Evolutionary conservation across 73 alveolate species (phyloP).

Genomic region (Paramecium biaurelia): DNA sequence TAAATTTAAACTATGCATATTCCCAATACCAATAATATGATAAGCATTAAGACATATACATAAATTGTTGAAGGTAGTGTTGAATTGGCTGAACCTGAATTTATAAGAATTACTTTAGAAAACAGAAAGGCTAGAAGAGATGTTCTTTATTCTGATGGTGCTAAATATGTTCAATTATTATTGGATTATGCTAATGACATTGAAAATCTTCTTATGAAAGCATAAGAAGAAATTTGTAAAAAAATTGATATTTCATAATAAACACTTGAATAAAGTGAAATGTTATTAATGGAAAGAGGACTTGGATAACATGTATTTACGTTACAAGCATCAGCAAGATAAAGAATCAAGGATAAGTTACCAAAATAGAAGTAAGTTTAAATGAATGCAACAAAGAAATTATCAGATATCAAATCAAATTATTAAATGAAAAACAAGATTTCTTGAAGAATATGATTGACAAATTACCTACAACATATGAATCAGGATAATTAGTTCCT

Average conservation of each 20-base stretch:
- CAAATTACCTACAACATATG: conserved; percentile 56
- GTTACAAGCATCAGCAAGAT: conserved; percentile 62
- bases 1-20: conserved; percentile 55
- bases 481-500: conserved; percentile 61
- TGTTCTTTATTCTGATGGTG: conserved; percentile 40
- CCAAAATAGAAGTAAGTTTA: conserved; percentile 57
- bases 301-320: conserved; percentile 63
- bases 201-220: conserved; percentile 59
- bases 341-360: conserved; percentile 65
- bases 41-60: conserved; percentile 52
- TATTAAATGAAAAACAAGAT: conserved; percentile 54
- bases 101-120: conserved; percentile 54
- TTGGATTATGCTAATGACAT: conserved; percentile 52
- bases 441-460: conserved; percentile 37
- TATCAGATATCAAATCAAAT: conserved; percentile 59
- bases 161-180: conserved; percentile 27
- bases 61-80: conserved; percentile 62
- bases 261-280: conserved; percentile 60
- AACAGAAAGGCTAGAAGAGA: conserved; percentile 67
- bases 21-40: conserved; percentile 54
- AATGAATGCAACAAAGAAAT: conserved; percentile 54
- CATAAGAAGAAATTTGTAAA: conserved; percentile 63
- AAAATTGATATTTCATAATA: conserved; percentile 58
- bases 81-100: conserved; percentile 63
- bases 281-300: conserved; percentile 65